These are phyloP conservation scores for Ceratocystis cacaofunesta DNA, from an alignment of 2,329 filamentous ascomycete genomes.

Conservation along the genomic window DNA sequence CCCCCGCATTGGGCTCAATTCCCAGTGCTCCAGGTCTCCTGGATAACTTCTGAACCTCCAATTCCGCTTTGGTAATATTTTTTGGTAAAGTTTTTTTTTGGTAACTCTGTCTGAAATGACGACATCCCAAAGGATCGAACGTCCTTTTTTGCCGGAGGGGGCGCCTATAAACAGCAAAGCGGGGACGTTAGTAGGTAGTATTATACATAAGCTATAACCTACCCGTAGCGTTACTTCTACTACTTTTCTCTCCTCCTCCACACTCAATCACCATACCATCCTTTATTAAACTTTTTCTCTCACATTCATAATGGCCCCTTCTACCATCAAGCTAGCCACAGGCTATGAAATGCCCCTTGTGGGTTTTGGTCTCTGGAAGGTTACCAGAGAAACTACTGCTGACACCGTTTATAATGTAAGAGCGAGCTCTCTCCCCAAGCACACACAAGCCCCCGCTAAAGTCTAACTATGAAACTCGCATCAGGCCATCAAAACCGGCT, in stretches of 20 bases:
- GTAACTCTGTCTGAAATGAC: slow-evolving; percentile 23
- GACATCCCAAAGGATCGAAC: slow-evolving; percentile 33
- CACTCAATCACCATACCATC: not conserved
- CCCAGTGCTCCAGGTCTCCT: slow-evolving; percentile 15
- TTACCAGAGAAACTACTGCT: slow-evolving; percentile 55
- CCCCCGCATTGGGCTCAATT: slow-evolving; percentile 24
- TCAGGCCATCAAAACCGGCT: slow-evolving; percentile 44
- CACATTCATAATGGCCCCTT: slow-evolving; percentile 15
- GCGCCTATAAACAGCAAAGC: slow-evolving; percentile 22
- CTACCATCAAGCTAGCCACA: slow-evolving; percentile 44
- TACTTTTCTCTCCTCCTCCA: slow-evolving; percentile 16
- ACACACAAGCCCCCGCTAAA: not conserved
- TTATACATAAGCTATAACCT: not conserved
- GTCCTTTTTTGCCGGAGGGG: slow-evolving; percentile 18
- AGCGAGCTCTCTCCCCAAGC: not conserved
- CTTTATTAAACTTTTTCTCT: not conserved
- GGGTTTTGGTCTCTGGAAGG: slow-evolving; percentile 73
- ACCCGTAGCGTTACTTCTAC: slow-evolving; percentile 19
- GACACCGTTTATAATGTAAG: slow-evolving; percentile 56
- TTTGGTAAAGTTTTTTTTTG: not conserved
- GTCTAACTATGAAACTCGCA: not conserved
- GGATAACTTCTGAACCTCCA: not conserved
- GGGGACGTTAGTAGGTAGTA: not conserved
- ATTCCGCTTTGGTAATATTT: not conserved
- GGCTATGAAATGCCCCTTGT: slow-evolving; percentile 59